Percentiles rank a stretch among this genome's conserved stretches.
These are phyloP conservation scores for Aurinia saxatilis DNA, from an alignment of 345 rosid genomes.

Conservation along the genomic window DNA sequence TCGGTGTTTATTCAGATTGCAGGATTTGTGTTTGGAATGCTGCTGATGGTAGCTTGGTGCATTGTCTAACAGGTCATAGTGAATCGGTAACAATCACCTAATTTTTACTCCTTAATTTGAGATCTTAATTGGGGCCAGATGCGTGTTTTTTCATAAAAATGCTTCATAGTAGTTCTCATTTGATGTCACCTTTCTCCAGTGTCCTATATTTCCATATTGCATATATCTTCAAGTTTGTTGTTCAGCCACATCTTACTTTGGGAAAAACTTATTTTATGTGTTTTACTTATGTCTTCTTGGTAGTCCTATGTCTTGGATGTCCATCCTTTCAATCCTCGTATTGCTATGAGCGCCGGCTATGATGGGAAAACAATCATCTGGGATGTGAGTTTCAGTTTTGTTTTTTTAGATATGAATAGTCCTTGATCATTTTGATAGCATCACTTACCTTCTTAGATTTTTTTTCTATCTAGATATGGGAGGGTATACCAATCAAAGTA, in stretches of 20 bases:
- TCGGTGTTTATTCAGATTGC: conserved; percentile 65
- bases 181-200: background rate
- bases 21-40: conserved; percentile 99
- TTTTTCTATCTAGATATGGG: conserved; percentile 75
- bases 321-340: conserved; percentile 96
- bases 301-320: conserved; percentile 99
- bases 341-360: conserved; percentile 99
- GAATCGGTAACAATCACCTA: conserved; percentile 63
- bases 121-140: conserved; percentile 15
- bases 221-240: conserved; percentile 8
- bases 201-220: background rate
- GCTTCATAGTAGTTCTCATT: conserved; percentile 4
- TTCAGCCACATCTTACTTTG: background rate
- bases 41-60: conserved; percentile 92
- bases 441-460: conserved; percentile 18
- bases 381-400: conserved; percentile 70
- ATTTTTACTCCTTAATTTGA: conserved; percentile 14
- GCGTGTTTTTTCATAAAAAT: background rate
- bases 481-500: conserved; percentile 76
- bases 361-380: conserved; percentile 96
- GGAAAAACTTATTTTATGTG: background rate
- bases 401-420: background rate
- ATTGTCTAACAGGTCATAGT: conserved; percentile 93
- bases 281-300: conserved; percentile 23
- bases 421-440: conserved; percentile 4